Percentiles rank a stretch among this genome's conserved stretches.
phyloP scores from a whole-genome alignment of 495 filamentous ascomycete species.

The Cercophora samala region DNA sequence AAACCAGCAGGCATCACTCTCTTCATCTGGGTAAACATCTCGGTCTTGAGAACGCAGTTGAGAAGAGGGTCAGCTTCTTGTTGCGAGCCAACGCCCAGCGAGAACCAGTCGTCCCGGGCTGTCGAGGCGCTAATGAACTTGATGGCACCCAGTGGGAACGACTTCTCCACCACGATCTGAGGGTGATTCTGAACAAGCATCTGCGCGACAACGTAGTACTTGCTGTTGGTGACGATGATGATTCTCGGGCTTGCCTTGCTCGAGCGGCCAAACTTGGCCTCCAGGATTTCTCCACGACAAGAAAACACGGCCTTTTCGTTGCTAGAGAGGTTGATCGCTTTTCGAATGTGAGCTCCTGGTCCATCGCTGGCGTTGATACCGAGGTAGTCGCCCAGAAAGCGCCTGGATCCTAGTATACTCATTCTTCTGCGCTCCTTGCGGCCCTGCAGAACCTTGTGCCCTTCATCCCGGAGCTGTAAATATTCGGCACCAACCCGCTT shows the following conservation, averaged over 20 bases:
- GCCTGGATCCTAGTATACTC: conserved; percentile 82
- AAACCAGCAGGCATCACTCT: conserved; percentile 70
- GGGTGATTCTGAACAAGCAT: conserved; percentile 76
- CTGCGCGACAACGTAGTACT: conserved; percentile 85
- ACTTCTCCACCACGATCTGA: conserved; percentile 74
- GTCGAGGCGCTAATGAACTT: conserved; percentile 77
- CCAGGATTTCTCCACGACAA: conserved; percentile 79
- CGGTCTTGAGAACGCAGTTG: conserved; percentile 93
- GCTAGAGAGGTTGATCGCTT: conserved; percentile 56
- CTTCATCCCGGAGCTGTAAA: conserved; percentile 81
- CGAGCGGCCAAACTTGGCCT: conserved; percentile 92
- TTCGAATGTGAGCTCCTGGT: conserved; percentile 76
- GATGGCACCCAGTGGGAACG: conserved; percentile 78
- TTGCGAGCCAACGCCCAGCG: conserved; percentile 77
- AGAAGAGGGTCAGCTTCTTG: conserved; percentile 90
- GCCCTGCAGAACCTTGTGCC: conserved; percentile 76
- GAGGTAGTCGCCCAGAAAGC: conserved; percentile 95
- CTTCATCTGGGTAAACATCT: conserved; percentile 89
- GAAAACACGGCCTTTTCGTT: conserved; percentile 82
- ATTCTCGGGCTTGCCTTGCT: conserved; percentile 88
- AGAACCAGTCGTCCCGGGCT: conserved; percentile 93
- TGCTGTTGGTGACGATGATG: conserved; percentile 77
- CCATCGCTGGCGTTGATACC: conserved; percentile 78
- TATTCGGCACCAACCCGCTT: conserved; percentile 83
- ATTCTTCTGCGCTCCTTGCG: conserved; percentile 89